phyloP scores from a whole-genome alignment of 371 early-diverging fungal genomes.

The Lichtheimia corymbifera region DNA sequence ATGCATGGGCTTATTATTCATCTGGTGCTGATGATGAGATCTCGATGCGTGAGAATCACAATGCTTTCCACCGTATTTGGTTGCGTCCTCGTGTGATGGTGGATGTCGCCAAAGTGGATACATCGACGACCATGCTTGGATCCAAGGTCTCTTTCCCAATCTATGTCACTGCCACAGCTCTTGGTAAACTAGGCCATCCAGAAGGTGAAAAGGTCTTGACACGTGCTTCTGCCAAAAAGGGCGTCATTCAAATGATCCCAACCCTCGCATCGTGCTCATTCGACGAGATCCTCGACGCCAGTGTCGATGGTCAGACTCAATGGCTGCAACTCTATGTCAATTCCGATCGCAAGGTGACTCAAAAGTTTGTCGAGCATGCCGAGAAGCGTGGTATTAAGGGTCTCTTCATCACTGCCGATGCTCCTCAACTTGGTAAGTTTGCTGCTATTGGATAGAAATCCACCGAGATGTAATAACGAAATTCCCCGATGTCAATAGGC shows the following conservation, averaged over 20 bases:
- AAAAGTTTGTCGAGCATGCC: slow-evolving; percentile 75
- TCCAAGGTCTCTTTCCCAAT: slow-evolving; percentile 52
- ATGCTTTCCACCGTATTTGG: slow-evolving; percentile 75
- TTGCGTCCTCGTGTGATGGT: slow-evolving; percentile 78
- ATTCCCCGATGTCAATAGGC: slow-evolving; percentile 43
- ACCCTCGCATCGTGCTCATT: slow-evolving; percentile 74
- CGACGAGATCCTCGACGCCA: slow-evolving; percentile 59
- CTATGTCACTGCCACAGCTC: slow-evolving; percentile 63
- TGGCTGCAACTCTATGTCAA: slow-evolving; percentile 96
- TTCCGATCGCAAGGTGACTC: slow-evolving; percentile 72
- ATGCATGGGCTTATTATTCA: slow-evolving; percentile 88
- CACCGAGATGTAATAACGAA: too few relatives aligned
- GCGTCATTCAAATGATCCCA: slow-evolving; percentile 70
- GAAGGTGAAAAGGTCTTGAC: slow-evolving; percentile 77
- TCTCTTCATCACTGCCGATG: slow-evolving; percentile 92
- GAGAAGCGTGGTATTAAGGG: slow-evolving; percentile 81
- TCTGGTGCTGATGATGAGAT: slow-evolving; percentile 86
- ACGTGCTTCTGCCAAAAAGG: slow-evolving; percentile 53
- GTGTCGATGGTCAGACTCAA: slow-evolving; percentile 39
- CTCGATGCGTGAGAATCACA: slow-evolving; percentile 79
- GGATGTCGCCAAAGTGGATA: slow-evolving; percentile 68
- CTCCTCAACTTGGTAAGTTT: slow-evolving; percentile 72
- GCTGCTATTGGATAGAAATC: neutral
- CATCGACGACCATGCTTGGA: slow-evolving; percentile 67
- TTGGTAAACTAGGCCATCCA: slow-evolving; percentile 76